Conservation (phyloP, 78 protist species). For the Chrysochromulina tobinii region DNA sequence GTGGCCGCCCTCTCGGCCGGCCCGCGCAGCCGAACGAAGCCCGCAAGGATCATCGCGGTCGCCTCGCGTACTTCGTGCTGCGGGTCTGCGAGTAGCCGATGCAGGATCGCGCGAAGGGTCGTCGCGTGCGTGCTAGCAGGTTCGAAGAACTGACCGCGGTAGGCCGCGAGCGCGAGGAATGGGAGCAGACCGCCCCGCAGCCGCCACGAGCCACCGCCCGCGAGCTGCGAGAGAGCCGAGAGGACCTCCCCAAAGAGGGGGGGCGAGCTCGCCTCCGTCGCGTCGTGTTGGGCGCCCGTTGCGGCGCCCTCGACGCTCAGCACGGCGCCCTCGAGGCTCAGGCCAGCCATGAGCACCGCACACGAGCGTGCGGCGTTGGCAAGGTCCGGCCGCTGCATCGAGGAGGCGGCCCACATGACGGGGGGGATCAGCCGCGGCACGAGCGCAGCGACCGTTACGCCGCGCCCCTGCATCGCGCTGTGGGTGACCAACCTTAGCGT, state of each 20-base stretch:
- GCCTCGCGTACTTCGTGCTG: conserved; percentile 27
- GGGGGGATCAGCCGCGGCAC: not conserved
- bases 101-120: not conserved
- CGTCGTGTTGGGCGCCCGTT: no score
- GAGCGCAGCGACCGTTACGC: not conserved
- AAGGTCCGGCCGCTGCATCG: not conserved
- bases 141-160: not conserved
- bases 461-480: not conserved
- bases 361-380: not conserved
- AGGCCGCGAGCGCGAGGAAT: not conserved
- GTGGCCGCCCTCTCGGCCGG: not conserved
- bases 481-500: not conserved
- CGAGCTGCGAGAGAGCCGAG: not conserved
- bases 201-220: not conserved
- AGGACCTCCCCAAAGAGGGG: not conserved
- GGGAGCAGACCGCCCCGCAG: conserved; percentile 12
- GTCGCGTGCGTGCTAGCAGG: no score
- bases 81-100: not conserved
- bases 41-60: not conserved
- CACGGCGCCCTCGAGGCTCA: not conserved
- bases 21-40: not conserved
- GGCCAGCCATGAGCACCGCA: not conserved
- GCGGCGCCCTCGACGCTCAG: not conserved
- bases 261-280: no score
- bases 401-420: not conserved